phyloP scores from a whole-genome alignment of 805 yeast genomes.

The Candida nitratophila region DNA sequence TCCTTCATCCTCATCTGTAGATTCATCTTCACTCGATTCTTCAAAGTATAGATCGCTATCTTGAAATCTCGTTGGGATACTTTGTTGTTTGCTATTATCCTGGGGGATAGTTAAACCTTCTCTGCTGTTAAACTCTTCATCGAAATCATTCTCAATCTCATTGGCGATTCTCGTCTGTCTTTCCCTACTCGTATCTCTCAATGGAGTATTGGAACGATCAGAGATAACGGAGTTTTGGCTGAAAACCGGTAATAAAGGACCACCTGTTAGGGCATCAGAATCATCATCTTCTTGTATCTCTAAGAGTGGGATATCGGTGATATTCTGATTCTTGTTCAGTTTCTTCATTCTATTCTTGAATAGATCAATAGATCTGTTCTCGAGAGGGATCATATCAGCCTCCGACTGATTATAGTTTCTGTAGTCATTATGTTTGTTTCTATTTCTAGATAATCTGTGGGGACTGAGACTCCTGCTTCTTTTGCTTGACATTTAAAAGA shows the following conservation, averaged over 20 bases:
- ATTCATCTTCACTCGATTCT: constrained; percentile 21
- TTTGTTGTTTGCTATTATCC: constrained; percentile 2
- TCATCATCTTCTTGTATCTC: constrained; percentile 27
- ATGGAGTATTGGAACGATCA: not conserved
- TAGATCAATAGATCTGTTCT: not conserved
- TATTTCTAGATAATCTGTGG: not conserved
- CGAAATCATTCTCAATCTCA: constrained; percentile 26
- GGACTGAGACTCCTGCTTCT: not conserved
- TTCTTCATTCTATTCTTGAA: not conserved
- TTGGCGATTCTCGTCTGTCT: constrained; percentile 1
- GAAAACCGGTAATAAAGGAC: constrained; percentile 22
- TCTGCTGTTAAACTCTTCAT: constrained; percentile 21
- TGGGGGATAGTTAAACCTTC: constrained; percentile 3
- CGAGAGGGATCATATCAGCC: not conserved
- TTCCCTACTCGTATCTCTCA: not conserved
- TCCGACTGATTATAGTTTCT: not conserved
- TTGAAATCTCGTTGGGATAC: not conserved
- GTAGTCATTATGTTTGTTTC: not conserved
- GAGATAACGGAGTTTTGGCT: not conserved
- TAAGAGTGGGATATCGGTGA: constrained; percentile 14
- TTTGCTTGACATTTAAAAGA: not conserved
- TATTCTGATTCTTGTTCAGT: not conserved
- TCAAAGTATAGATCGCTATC: not conserved
- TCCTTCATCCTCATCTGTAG: constrained; percentile 13
- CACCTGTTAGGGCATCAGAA: constrained; percentile 7